Conservation (phyloP, 2,329 filamentous ascomycete species). For the Graphiopsis chlorocephala region DNA sequence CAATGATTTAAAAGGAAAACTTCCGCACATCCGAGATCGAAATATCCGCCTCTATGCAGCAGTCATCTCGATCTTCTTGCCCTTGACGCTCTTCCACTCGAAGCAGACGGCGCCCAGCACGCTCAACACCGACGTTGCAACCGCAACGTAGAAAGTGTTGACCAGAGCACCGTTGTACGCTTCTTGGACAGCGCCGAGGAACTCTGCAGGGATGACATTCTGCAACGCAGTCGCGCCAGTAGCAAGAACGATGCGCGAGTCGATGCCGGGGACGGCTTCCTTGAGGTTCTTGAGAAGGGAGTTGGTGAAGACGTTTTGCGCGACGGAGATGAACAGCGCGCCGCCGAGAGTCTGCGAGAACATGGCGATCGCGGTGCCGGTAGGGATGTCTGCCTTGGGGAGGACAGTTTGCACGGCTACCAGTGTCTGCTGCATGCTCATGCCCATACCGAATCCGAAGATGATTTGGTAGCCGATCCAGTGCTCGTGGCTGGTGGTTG, state of each 20-base stretch:
- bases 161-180: conserved; percentile 65
- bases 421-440: conserved; percentile 49
- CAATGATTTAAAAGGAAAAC: background rate
- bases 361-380: conserved; percentile 49
- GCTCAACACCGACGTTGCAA: conserved; percentile 53
- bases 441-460: conserved; percentile 43
- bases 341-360: conserved; percentile 49
- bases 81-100: conserved; percentile 67
- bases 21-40: background rate
- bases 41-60: conserved; percentile 23
- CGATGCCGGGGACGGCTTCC: conserved; percentile 41
- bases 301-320: conserved; percentile 52
- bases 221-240: conserved; percentile 61
- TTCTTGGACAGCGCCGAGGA: conserved; percentile 52
- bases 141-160: conserved; percentile 58
- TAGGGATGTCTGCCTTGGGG: conserved; percentile 43
- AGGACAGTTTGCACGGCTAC: conserved; percentile 48
- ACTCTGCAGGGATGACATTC: conserved; percentile 49
- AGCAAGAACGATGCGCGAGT: conserved; percentile 42
- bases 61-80: conserved; percentile 40
- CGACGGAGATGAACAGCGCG: conserved; percentile 49
- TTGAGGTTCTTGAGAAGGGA: conserved; percentile 42
- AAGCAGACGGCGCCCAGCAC: conserved; percentile 56
- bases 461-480: conserved; percentile 41
- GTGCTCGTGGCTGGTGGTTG: conserved; percentile 35